Percentiles rank a stretch among this genome's conserved stretches.
These are phyloP conservation scores for Leccinum subfulvum DNA, from an alignment of 1,284 basidiomycete species.

Conservation along the genomic window DNA sequence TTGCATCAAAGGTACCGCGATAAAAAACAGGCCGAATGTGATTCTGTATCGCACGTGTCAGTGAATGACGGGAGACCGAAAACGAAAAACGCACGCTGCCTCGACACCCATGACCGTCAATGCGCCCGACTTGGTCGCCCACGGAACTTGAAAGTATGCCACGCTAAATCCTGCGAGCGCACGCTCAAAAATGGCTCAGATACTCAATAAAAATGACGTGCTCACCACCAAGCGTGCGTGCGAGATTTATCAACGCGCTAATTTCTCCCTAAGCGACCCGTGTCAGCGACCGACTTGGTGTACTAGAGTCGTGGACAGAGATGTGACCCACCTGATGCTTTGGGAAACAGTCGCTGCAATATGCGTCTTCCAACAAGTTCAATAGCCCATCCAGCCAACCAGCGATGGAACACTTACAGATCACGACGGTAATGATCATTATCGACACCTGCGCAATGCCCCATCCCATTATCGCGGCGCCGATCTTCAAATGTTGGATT, in stretches of 20 bases:
- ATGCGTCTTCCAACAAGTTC: conserved; percentile 42
- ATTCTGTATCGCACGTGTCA: conserved; percentile 31
- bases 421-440: conserved; percentile 67
- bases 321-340: conserved; percentile 21
- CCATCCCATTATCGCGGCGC: conserved; percentile 65
- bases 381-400: not conserved
- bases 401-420: conserved; percentile 42
- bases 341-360: conserved; percentile 49
- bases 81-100: conserved; percentile 38
- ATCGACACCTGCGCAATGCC: conserved; percentile 58
- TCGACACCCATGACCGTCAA: conserved; percentile 51
- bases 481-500: conserved; percentile 54
- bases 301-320: not conserved
- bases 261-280: conserved; percentile 44
- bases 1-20: conserved; percentile 47
- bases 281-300: not conserved
- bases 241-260: conserved; percentile 52
- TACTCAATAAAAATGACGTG: not conserved
- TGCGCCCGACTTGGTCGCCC: conserved; percentile 49
- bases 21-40: conserved; percentile 45
- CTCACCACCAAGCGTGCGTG: conserved; percentile 47
- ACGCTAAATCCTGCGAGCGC: conserved; percentile 41
- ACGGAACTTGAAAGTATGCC: conserved; percentile 58
- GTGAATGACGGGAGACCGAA: not conserved
- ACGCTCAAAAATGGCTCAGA: not conserved